phyloP scores from a whole-genome alignment of 2,329 filamentous ascomycete species.

The Sporothrix protearum region DNA sequence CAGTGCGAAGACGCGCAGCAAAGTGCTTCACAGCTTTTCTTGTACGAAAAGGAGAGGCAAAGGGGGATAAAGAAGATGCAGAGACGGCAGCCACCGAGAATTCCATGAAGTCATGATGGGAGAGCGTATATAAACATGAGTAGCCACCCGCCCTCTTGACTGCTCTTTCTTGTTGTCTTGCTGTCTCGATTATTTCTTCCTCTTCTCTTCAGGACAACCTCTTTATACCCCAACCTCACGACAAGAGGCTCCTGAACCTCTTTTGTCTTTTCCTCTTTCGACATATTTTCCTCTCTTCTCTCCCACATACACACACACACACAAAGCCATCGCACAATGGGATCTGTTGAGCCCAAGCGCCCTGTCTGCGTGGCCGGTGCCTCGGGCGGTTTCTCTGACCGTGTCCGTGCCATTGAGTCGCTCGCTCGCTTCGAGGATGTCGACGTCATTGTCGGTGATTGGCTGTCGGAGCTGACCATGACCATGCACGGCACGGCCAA shows the following conservation, averaged over 20 bases:
- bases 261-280: neutral
- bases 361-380: conserved; percentile 43
- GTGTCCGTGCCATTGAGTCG: conserved; percentile 41
- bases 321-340: conserved; percentile 21
- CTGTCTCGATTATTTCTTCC: neutral
- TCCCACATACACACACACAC: neutral
- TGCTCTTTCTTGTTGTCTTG: neutral
- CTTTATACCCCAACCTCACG: neutral
- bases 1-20: neutral
- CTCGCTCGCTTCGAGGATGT: conserved; percentile 40
- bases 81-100: neutral
- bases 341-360: conserved; percentile 31
- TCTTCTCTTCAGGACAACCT: neutral
- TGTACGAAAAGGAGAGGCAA: neutral
- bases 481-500: conserved; percentile 34
- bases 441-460: conserved; percentile 35
- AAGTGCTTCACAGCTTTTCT: neutral
- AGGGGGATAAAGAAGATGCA: conserved; percentile 7
- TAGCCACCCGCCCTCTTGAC: neutral
- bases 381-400: conserved; percentile 44
- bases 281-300: neutral
- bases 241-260: neutral
- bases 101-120: conserved; percentile 11
- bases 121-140: neutral
- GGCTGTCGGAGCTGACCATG: conserved; percentile 37